Evolutionary conservation across 257 asterid genomes (phyloP).

Genomic region (Parsonsia alboflavescens): DNA sequence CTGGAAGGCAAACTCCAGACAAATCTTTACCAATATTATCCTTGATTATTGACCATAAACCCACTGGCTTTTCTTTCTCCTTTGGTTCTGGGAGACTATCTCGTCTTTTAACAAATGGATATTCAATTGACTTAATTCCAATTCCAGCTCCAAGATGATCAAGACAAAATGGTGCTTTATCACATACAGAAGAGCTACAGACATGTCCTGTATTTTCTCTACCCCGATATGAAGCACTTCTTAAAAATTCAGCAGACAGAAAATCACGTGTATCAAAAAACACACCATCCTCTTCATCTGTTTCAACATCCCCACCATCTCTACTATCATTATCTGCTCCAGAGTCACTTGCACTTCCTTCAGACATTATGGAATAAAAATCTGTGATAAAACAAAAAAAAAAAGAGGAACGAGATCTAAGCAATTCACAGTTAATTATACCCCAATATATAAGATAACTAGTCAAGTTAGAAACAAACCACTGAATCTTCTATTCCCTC

Average conservation of each 20-base stretch:
- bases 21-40: conserved; percentile 98
- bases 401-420: background rate
- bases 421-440: background rate
- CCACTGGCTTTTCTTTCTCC: conserved; percentile 95
- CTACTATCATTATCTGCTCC: conserved; percentile 86
- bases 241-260: conserved; percentile 73
- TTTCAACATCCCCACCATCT: conserved; percentile 75
- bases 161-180: conserved; percentile 50
- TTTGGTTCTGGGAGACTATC: conserved; percentile 83
- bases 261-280: conserved; percentile 91
- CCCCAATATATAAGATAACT: conserved; percentile 11
- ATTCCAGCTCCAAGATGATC: conserved; percentile 43
- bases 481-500: conserved; percentile 91
- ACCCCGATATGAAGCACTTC: conserved; percentile 87
- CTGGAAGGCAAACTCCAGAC: conserved; percentile 99
- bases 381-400: conserved; percentile 38
- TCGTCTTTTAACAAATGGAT: conserved; percentile 75
- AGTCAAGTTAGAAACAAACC: conserved; percentile 49
- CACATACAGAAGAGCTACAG: conserved; percentile 51
- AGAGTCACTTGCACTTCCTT: conserved; percentile 90
- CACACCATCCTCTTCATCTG: conserved; percentile 82
- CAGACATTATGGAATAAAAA: conserved; percentile 95
- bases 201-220: conserved; percentile 62
- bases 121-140: conserved; percentile 55
- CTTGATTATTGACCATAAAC: conserved; percentile 96